A percentile compares a stretch with the other conserved stretches of the same genome.
phyloP scores from a whole-genome alignment of 169 alveolate species.

The Plasmodium gonderi region DNA sequence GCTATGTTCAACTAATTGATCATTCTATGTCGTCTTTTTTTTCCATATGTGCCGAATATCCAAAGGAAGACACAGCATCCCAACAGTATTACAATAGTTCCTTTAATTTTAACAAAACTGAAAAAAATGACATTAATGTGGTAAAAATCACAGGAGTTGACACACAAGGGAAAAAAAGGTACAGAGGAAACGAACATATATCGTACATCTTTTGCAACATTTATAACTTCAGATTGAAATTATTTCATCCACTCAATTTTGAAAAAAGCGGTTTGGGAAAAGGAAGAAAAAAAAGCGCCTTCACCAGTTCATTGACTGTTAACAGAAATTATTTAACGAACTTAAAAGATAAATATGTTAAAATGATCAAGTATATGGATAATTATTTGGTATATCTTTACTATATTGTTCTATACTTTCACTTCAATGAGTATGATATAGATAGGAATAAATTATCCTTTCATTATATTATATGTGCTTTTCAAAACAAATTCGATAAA shows the following conservation, averaged over 20 bases:
- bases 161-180: not conserved
- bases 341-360: slow-evolving; percentile 23
- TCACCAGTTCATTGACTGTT: slow-evolving; percentile 19
- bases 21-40: not conserved
- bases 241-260: slow-evolving; percentile 25
- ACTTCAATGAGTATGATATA: slow-evolving; percentile 46
- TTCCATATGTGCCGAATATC: not conserved
- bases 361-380: slow-evolving; percentile 25
- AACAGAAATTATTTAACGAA: slow-evolving; percentile 44
- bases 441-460: slow-evolving; percentile 15
- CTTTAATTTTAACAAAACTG: too few relatives aligned
- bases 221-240: slow-evolving; percentile 41
- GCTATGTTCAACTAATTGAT: not conserved
- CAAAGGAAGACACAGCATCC: not conserved
- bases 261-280: slow-evolving; percentile 1
- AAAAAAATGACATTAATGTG: too few relatives aligned
- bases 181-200: not conserved
- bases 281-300: not conserved
- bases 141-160: too few relatives aligned
- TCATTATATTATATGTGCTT: slow-evolving; percentile 11
- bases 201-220: slow-evolving; percentile 10
- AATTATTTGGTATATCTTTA: slow-evolving; percentile 26
- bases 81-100: too few relatives aligned
- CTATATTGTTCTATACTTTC: slow-evolving; percentile 21
- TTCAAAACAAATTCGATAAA: slow-evolving; percentile 21